Evolutionary conservation across 2,329 filamentous ascomycete species (phyloP).

Genomic region (Pyrenochaeta sp.): DNA sequence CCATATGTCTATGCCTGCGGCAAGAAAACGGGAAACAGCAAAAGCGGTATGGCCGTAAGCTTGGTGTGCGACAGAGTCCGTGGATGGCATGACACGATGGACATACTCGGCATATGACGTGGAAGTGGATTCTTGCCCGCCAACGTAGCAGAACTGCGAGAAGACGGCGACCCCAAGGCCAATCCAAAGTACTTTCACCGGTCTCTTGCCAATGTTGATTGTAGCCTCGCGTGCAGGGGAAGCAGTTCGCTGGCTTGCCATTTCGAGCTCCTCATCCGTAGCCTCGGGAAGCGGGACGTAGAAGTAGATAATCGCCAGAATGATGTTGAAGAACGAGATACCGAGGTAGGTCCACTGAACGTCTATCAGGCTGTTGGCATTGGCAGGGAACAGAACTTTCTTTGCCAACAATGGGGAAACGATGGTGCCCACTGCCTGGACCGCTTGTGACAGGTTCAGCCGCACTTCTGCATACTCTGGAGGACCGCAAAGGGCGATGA

Average conservation of each 20-base stretch:
- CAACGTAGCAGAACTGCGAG: conserved; percentile 67
- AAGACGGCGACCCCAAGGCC: conserved; percentile 63
- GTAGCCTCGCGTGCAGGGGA: conserved; percentile 49
- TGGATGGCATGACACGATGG: conserved; percentile 44
- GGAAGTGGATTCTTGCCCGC: conserved; percentile 65
- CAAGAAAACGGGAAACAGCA: conserved; percentile 64
- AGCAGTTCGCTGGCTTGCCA: conserved; percentile 56
- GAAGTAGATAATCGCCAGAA: conserved; percentile 66
- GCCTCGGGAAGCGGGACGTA: conserved; percentile 69
- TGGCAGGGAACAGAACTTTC: conserved; percentile 62
- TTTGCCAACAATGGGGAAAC: conserved; percentile 66
- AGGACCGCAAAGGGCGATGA: conserved; percentile 68
- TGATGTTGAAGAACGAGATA: conserved; percentile 66
- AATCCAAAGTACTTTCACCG: conserved; percentile 62
- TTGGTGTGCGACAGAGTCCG: conserved; percentile 52
- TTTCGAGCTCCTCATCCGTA: conserved; percentile 66
- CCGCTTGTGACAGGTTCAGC: conserved; percentile 66
- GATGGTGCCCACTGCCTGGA: conserved; percentile 68
- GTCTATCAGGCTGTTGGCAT: conserved; percentile 62
- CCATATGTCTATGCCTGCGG: conserved; percentile 61
- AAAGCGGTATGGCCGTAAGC: conserved; percentile 66
- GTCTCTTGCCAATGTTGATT: conserved; percentile 47
- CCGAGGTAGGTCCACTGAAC: conserved; percentile 72
- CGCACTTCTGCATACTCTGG: conserved; percentile 66
- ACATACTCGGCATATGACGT: conserved; percentile 58